Base-by-base conservation (phyloP, 2,329 filamentous ascomycete species). In the Lasiodiplodia gonubiensis region DNA sequence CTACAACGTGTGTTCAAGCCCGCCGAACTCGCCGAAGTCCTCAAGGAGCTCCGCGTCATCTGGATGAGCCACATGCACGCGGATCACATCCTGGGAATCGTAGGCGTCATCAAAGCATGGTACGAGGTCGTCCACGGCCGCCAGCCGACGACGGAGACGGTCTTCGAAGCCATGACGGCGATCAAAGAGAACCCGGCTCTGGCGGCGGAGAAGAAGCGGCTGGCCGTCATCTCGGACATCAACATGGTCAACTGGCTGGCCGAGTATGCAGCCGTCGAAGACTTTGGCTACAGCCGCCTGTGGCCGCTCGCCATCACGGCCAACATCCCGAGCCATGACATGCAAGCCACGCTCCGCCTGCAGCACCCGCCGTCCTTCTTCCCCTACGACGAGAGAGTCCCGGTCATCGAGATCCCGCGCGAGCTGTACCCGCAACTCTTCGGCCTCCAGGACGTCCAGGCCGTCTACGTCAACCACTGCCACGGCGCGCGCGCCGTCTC, bases 51-150 rank as follows among this genome's bases (percentile, higher is more conserved):
- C 52, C 90, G 89, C 65, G 87, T 89, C 71, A 90, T 99, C 70
- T 97, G 93, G 88, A 95, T 99, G 79, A 97, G 92, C 78, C 95
- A 99, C 80, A 83, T 97, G 70, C 95, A 99, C 78, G 95, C 95
- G 4, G 95, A 99, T 80, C 95, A 99, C 79, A 95, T 98, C 75
- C 86, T 99, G 23, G 95, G 95, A 33, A 92, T 89, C 0, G 85
- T 88, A n/a, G 87, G 89, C 6, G 82, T 98, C n/a, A 88, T 98
- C 74, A 89, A 87, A 73, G 92, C 91, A 6, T 97, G 93, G 92
- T 88, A 92, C 71, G 73, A 83, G 66, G 85, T 89, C 52, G 84
- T 84, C 23, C 86, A 87, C 71, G 71, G 73, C 35, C 69, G 74
- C 25, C 69, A 77, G 18, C 79, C 80, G 3, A 71, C 74, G 2